These are phyloP conservation scores for Medicago arabica DNA, from an alignment of 306 rosid species.

Conservation along the genomic window DNA sequence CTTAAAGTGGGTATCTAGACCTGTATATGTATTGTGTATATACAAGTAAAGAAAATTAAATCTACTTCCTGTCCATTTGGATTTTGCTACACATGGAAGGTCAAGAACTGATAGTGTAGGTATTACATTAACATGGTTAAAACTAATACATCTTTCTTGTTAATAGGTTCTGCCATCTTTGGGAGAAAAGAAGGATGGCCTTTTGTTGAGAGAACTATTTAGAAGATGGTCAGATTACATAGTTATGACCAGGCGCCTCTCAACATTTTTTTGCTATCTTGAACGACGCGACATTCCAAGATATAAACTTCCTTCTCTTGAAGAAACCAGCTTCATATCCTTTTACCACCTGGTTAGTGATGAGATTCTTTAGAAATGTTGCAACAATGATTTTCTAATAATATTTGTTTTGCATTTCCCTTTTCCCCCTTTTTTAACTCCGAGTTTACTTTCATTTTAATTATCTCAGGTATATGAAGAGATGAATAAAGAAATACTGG, in stretches of 20 bases:
- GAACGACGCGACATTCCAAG: background rate
- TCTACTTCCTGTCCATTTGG: background rate
- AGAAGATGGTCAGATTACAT: background rate
- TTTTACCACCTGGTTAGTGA: background rate
- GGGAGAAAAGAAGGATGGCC: background rate
- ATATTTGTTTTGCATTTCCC: background rate
- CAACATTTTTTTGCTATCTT: background rate
- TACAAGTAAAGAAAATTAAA: background rate
- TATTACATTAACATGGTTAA: background rate
- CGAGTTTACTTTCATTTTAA: background rate
- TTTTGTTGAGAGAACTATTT: background rate
- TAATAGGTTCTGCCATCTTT: constrained; percentile 3
- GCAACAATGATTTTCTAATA: background rate
- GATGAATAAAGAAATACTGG: background rate
- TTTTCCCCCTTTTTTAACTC: background rate
- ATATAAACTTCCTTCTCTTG: background rate
- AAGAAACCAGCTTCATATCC: constrained; percentile 5
- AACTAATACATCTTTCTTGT: background rate
- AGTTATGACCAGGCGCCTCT: background rate
- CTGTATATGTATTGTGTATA: background rate
- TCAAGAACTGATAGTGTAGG: background rate
- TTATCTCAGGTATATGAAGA: background rate
- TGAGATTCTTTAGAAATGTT: background rate
- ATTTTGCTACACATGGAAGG: background rate
- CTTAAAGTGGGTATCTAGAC: background rate